Base-by-base conservation (phyloP, 768 basidiomycete genomes). In the Boletus speciosus region DNA sequence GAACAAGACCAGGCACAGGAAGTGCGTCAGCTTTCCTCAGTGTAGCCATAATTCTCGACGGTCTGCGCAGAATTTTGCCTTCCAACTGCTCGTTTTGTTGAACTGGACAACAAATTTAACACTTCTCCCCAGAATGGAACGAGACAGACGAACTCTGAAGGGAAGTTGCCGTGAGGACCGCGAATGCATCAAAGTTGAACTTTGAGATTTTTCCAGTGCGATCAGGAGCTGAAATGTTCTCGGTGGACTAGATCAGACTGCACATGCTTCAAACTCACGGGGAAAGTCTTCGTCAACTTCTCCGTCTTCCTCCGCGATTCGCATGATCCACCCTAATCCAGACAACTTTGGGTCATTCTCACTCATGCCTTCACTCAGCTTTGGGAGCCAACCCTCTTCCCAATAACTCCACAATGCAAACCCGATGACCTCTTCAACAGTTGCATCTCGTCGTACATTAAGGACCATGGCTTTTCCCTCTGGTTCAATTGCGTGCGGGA, bases 271-370 rank as follows among this genome's bases (percentile, higher is more conserved):
- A 34, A 15, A 78, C 90, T 62, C 68, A 96, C 95, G 90, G 23
- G 96, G 97, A 66, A 95, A 98, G 73, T 99, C 97, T 68, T 98
- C 97, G 67, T 99, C 97, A 1, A 98, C 93, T 69, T 98, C 96
- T 15, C 97, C 97, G 68, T 98, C 95, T 42, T 94, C 91, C 63
- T 99, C 97, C 1, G 93, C 90, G 51, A 98, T 93, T 54, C 93
- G 77, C 72, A 99, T 69, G 37, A 92, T 86, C 96, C 97, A 99
- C 1, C 92, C 93, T 4, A 90, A 77, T 0, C 91, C 88, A 42
- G 84, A 87, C 45, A 92, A 74, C 62, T 79, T 83, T 34, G 81
- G 78, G 57, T 90, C 86, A 27, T 83, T 80, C 56, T 83, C 82
- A 35, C 67, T 74, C 47, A 85, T 57, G 21, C 78, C 86, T 48